phyloP scores from a whole-genome alignment of 257 asterid genomes.

The Lithospermum erythrorhizon region DNA sequence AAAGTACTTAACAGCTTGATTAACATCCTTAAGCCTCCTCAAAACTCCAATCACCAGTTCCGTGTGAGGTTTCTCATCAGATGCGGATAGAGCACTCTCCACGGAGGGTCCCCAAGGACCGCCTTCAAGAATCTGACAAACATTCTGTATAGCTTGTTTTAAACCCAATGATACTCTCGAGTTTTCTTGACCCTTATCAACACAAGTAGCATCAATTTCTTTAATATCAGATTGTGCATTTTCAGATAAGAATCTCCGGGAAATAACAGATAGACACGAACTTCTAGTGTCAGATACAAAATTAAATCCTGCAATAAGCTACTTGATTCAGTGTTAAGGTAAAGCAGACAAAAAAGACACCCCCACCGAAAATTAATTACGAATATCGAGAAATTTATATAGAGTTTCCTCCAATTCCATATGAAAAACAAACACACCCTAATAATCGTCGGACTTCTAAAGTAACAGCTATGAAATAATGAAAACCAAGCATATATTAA shows the following conservation, averaged over 20 bases:
- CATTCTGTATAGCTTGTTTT: slow-evolving; percentile 28
- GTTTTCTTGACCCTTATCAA: slow-evolving; percentile 18
- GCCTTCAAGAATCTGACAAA: slow-evolving; percentile 48
- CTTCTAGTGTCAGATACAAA: slow-evolving; percentile 23
- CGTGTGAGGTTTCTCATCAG: slow-evolving; percentile 31
- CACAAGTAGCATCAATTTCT: slow-evolving; percentile 20
- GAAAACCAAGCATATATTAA: no score
- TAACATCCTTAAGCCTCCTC: slow-evolving; percentile 61
- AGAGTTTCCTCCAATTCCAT: no score
- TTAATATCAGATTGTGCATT: slow-evolving; percentile 28
- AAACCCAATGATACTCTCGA: slow-evolving; percentile 26
- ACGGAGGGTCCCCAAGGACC: slow-evolving; percentile 68
- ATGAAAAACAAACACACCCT: no score
- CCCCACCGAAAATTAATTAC: not conserved
- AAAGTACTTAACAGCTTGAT: slow-evolving; percentile 48
- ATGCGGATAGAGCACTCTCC: slow-evolving; percentile 49
- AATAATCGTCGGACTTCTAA: no score
- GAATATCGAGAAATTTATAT: not conserved
- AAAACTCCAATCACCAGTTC: slow-evolving; percentile 70
- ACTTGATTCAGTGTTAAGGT: not conserved
- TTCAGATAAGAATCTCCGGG: slow-evolving; percentile 22
- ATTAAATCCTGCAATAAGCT: slow-evolving; percentile 36
- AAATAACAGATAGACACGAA: slow-evolving; percentile 19
- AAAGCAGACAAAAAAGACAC: not conserved
- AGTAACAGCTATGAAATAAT: no score